Base-by-base conservation (phyloP, 805 yeast genomes). In the Saccharomycopsis fermentans region DNA sequence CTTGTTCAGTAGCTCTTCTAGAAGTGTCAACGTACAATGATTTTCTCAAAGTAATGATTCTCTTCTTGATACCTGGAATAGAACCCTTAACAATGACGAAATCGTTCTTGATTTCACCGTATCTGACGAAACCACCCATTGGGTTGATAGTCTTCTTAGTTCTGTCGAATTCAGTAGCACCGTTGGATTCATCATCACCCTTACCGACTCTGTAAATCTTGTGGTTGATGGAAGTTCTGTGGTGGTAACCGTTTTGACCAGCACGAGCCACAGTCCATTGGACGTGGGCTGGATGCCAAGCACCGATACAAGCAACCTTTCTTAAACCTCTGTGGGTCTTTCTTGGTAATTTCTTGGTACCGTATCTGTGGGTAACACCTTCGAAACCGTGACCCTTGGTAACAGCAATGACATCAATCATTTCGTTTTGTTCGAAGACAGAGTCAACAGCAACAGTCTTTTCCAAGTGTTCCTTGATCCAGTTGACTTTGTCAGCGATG, bases 361-460 rank as follows among this genome's bases (percentile, higher is more conserved):
- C 99, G 98, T 98, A 94, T 89, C 99, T 90, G 90, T 91, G 97
- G 83, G 99, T 94, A 74, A 92, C 97, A 91, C 99, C 99, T 82
- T 94, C 99, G 90, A 88, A 91, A 86, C 99, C 99, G 85, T 94
- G 97, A 94, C 99, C 99, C 86, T 88, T 92, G 87, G 99, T 94
- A 75, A 94, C 96, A 75, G 97, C 99, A 74, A 94, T 87, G 73
- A 89, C 98, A 73, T 94, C 99, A 71, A 94, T 85, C 86, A 88
- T 85, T 85, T 94, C 99, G 82, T 90, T 88, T 83, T 94, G 96
- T 84, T 92, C 99, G 77, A 94, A 87, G 73, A 94, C 98, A 70
- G 95, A 77, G 81, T 87, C 89, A 72, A 94, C 96, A 66, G 94
- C 79, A 71, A 94, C 95, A 74, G 97, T 90, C 87, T 94, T 94